phyloP scores from a whole-genome alignment of 805 yeast species.

The Pichia pseudocactophila region DNA sequence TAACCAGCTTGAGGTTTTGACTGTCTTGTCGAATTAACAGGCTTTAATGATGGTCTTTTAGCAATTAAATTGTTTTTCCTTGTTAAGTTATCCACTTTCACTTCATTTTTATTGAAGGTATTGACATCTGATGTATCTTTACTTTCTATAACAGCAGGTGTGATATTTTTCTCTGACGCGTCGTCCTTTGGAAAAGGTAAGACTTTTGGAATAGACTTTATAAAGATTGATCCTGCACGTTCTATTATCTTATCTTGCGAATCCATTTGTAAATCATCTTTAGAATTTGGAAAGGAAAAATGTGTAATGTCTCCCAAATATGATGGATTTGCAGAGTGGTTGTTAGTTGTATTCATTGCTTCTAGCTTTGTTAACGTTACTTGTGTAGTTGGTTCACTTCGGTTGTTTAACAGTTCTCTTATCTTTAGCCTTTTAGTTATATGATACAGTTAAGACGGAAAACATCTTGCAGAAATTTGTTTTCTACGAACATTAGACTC shows the following conservation, averaged over 20 bases:
- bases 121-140: too few species aligned
- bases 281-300: constrained; percentile 8
- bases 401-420: too few species aligned
- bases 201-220: constrained; percentile 11
- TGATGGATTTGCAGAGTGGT: constrained; percentile 9
- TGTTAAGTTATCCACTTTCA: not conserved
- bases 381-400: too few species aligned
- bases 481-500: too few species aligned
- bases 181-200: constrained; percentile 4
- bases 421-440: too few species aligned
- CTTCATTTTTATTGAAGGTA: too few species aligned
- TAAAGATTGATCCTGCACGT: constrained; percentile 13
- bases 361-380: too few species aligned
- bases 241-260: constrained; percentile 3
- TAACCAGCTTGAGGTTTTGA: constrained; percentile 4
- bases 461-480: too few species aligned
- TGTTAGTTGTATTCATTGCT: not conserved
- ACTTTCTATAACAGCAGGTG: too few species aligned
- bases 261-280: not conserved
- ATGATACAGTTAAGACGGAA: too few species aligned
- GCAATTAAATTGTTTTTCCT: not conserved
- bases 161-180: too few species aligned
- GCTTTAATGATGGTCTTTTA: constrained; percentile 4
- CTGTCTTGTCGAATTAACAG: not conserved
- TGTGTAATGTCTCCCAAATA: constrained; percentile 11